Evolutionary conservation across 78 protist species (phyloP).

Genomic region (Chrysochromulina parva): DNA sequence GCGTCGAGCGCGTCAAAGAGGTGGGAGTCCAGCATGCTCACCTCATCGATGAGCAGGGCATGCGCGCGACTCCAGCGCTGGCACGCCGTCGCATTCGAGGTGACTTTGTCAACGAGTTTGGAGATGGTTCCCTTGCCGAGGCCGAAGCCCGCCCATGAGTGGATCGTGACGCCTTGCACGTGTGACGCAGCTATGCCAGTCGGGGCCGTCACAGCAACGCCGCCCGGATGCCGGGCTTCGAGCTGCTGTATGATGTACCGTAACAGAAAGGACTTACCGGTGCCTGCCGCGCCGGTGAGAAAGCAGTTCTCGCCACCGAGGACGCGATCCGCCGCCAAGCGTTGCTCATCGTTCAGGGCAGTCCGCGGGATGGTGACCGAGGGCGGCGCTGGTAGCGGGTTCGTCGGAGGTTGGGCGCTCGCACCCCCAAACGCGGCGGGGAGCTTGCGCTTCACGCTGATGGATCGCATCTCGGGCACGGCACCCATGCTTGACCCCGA

Average conservation of each 20-base stretch:
- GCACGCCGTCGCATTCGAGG: not conserved
- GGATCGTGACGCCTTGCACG: not conserved
- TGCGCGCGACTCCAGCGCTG: slow-evolving; percentile 55
- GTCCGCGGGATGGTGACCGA: no score
- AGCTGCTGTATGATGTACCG: not conserved
- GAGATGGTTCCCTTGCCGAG: not conserved
- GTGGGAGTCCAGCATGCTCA: slow-evolving; percentile 70
- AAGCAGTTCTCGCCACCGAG: not conserved
- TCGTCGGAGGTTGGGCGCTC: no score
- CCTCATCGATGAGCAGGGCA: slow-evolving; percentile 79
- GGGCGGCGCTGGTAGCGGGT: no score
- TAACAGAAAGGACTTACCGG: not conserved
- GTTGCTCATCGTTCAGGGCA: no score
- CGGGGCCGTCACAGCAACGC: not conserved
- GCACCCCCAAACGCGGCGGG: no score
- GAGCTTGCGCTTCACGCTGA: no score
- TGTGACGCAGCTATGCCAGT: not conserved
- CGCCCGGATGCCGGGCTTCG: not conserved
- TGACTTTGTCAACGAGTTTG: not conserved
- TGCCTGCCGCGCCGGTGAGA: not conserved
- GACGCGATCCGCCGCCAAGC: no score
- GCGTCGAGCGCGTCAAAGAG: slow-evolving; percentile 69
- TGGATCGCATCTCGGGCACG: no score
- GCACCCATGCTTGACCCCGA: no score
- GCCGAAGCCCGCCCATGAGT: not conserved